Evolutionary conservation across 1,139 yeast genomes (phyloP).

Genomic region (Saccharomyces pastorianus): DNA sequence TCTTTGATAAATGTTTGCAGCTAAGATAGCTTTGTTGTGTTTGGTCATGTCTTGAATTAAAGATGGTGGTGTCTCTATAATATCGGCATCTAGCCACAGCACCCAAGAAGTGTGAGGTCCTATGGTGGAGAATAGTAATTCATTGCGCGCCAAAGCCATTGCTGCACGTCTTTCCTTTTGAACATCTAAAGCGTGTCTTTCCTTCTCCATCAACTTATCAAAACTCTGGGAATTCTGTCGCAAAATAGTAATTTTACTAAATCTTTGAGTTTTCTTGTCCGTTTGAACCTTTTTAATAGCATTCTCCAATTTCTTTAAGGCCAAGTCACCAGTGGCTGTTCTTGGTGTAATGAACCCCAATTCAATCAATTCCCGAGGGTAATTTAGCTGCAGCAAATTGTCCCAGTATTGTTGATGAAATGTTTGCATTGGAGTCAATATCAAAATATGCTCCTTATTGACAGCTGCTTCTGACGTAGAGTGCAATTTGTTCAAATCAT

Average conservation of each 20-base stretch:
- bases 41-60: constrained; percentile 80
- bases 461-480: constrained; percentile 61
- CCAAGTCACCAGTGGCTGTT: constrained; percentile 67
- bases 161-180: constrained; percentile 82
- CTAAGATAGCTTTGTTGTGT: constrained; percentile 78
- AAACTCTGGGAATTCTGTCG: constrained; percentile 84
- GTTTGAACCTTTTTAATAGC: constrained; percentile 66
- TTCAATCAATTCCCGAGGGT: constrained; percentile 79
- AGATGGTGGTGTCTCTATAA: constrained; percentile 76
- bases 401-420: constrained; percentile 85
- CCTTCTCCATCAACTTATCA: constrained; percentile 63
- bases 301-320: constrained; percentile 58
- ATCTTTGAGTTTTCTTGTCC: constrained; percentile 49
- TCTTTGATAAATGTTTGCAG: constrained; percentile 90
- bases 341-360: constrained; percentile 89
- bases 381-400: constrained; percentile 61
- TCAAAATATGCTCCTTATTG: constrained; percentile 73
- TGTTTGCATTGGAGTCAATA: constrained; percentile 80
- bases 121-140: constrained; percentile 78
- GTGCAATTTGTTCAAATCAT: constrained; percentile 68
- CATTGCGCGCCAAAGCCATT: constrained; percentile 93
- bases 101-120: constrained; percentile 92
- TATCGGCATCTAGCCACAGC: constrained; percentile 91
- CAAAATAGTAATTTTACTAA: constrained; percentile 72
- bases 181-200: constrained; percentile 66